These are phyloP conservation scores for Leishmania braziliensis DNA, from an alignment of 208 protist genomes.

Conservation along the genomic window DNA sequence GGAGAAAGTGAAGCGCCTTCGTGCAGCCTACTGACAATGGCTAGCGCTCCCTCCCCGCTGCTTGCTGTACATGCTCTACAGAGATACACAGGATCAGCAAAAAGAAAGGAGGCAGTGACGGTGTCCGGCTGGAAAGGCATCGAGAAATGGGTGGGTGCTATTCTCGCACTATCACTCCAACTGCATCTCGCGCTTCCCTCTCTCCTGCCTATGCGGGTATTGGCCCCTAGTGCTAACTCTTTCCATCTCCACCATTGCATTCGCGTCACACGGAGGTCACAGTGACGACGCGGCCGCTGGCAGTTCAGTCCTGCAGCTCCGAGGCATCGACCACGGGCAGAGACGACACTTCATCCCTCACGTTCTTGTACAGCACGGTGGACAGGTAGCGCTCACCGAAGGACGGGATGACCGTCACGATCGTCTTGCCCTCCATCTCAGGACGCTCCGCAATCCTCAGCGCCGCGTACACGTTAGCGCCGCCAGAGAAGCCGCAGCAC, in stretches of 20 bases:
- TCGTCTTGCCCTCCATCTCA: constrained; percentile 88
- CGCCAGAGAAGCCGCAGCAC: constrained; percentile 82
- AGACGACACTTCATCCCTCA: constrained; percentile 66
- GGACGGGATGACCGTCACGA: constrained; percentile 88
- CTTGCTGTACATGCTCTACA: background rate
- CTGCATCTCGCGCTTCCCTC: background rate
- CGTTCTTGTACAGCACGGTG: constrained; percentile 71
- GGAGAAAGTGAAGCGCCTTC: background rate
- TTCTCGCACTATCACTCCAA: background rate
- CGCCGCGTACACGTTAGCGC: constrained; percentile 86
- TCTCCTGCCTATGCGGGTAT: background rate
- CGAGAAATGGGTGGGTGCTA: background rate
- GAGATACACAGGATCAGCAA: background rate
- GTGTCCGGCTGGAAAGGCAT: background rate
- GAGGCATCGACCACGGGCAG: constrained; percentile 78
- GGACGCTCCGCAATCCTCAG: constrained; percentile 80
- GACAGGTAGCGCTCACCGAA: constrained; percentile 92
- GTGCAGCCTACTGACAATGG: background rate
- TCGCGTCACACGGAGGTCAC: background rate
- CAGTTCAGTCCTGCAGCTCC: constrained; percentile 54
- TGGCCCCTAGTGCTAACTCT: background rate
- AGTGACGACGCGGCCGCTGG: constrained; percentile 18
- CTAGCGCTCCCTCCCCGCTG: background rate
- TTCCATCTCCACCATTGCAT: background rate
- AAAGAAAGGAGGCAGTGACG: background rate